Percentiles rank a stretch among this genome's conserved stretches.
These are phyloP conservation scores for Penicillium paxilli DNA, from an alignment of 495 filamentous ascomycete genomes.

Conservation along the genomic window DNA sequence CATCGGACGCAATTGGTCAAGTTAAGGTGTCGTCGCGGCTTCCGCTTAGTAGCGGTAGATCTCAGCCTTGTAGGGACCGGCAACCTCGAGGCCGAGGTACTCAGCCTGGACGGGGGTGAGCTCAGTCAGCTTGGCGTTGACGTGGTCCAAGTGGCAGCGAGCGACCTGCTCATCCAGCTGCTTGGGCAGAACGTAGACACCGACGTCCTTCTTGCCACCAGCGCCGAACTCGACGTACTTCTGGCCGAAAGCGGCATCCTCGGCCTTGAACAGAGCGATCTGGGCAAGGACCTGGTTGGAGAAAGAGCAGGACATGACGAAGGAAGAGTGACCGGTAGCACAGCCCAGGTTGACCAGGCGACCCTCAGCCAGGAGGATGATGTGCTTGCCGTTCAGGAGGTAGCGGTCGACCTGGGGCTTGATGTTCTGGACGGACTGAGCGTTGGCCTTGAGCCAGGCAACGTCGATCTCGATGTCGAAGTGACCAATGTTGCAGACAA, in stretches of 20 bases:
- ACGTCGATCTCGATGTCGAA: slow-evolving; percentile 99
- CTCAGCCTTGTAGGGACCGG: slow-evolving; percentile 95
- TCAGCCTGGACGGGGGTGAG: slow-evolving; percentile 86
- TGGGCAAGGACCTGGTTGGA: slow-evolving; percentile 99
- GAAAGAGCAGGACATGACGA: slow-evolving; percentile 99
- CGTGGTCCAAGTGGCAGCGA: slow-evolving; percentile 86
- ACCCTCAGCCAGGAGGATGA: slow-evolving; percentile 97
- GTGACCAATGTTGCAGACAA: slow-evolving; percentile 99
- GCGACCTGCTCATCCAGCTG: slow-evolving; percentile 98
- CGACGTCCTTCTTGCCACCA: slow-evolving; percentile 81
- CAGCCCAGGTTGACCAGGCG: slow-evolving; percentile 99
- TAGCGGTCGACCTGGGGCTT: slow-evolving; percentile 99
- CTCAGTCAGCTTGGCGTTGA: slow-evolving; percentile 89
- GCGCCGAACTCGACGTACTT: slow-evolving; percentile 97
- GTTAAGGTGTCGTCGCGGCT: not conserved
- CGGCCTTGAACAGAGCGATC: slow-evolving; percentile 95
- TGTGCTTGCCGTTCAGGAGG: slow-evolving; percentile 93
- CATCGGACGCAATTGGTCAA: slow-evolving; percentile 40
- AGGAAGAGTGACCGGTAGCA: slow-evolving; percentile 98
- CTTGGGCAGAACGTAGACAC: slow-evolving; percentile 98
- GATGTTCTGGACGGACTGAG: slow-evolving; percentile 91
- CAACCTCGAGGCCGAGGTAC: slow-evolving; percentile 79
- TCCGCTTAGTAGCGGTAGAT: slow-evolving; percentile 56
- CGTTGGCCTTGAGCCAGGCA: slow-evolving; percentile 97
- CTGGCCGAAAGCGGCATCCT: slow-evolving; percentile 80